These are phyloP conservation scores for Penicillium parvum DNA, from an alignment of 495 filamentous ascomycete species.

Conservation along the genomic window DNA sequence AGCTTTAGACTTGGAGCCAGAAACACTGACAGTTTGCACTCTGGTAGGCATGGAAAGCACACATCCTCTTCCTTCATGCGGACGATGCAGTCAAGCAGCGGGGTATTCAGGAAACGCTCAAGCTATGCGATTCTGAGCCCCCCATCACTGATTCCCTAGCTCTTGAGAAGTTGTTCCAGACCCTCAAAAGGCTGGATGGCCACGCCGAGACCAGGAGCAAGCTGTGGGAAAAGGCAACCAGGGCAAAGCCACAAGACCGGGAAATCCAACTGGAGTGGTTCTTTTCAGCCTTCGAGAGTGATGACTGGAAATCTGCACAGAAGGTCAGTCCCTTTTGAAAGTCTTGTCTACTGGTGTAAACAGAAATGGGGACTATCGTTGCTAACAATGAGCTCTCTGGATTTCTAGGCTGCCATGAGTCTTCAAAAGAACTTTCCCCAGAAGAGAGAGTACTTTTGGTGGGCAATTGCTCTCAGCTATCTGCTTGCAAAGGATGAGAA, in stretches of 20 bases:
- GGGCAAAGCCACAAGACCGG: constrained; percentile 45
- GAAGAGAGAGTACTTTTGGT: constrained; percentile 53
- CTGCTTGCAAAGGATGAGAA: constrained; percentile 33
- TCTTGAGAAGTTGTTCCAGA: constrained; percentile 43
- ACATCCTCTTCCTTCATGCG: constrained; percentile 42
- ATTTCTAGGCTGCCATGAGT: constrained; percentile 50
- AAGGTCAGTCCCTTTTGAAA: constrained; percentile 36
- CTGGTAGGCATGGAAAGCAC: constrained; percentile 49
- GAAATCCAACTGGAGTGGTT: constrained; percentile 55
- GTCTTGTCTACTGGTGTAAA: background rate
- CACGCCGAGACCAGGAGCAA: constrained; percentile 31
- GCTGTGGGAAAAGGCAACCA: constrained; percentile 55
- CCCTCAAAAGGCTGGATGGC: constrained; percentile 29
- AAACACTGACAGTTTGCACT: background rate
- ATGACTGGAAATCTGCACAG: constrained; percentile 55
- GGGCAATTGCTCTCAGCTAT: constrained; percentile 52
- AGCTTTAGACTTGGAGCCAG: no score
- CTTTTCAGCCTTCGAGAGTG: constrained; percentile 38
- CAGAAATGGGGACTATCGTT: background rate
- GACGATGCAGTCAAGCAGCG: constrained; percentile 42
- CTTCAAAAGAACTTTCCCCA: constrained; percentile 56
- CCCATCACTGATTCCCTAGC: constrained; percentile 48
- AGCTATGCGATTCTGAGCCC: constrained; percentile 43
- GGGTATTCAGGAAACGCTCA: constrained; percentile 44
- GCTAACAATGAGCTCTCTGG: constrained; percentile 1